phyloP scores from a whole-genome alignment of 441 rosid species.

The Viola pubescens region DNA sequence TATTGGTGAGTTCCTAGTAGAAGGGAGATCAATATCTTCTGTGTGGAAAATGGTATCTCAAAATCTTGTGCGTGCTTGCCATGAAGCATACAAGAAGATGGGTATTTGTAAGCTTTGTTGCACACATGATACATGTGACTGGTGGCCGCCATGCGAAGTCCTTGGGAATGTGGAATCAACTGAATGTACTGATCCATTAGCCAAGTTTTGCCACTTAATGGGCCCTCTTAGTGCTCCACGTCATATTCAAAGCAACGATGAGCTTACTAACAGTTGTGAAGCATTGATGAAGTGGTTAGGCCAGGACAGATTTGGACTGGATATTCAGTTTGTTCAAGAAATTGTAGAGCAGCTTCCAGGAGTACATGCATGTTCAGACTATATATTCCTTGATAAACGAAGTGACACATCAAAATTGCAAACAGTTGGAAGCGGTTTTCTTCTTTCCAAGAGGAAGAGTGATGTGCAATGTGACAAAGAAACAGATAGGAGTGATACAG shows the following conservation, averaged over 20 bases:
- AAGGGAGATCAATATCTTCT: slow-evolving; percentile 38
- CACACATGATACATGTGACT: slow-evolving; percentile 30
- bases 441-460: slow-evolving; percentile 28
- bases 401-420: slow-evolving; percentile 18
- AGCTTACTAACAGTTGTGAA: slow-evolving; percentile 22
- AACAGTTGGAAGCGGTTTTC: slow-evolving; percentile 36
- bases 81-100: slow-evolving; percentile 19
- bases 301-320: slow-evolving; percentile 54
- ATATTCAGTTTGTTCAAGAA: slow-evolving; percentile 48
- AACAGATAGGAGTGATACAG: slow-evolving; percentile 10
- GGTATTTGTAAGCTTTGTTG: slow-evolving; percentile 32
- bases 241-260: slow-evolving; percentile 25
- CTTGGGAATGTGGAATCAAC: slow-evolving; percentile 14
- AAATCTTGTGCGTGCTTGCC: slow-evolving; percentile 31
- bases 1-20: slow-evolving; percentile 47
- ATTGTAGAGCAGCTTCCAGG: slow-evolving; percentile 45
- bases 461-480: slow-evolving; percentile 21
- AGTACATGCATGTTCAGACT: slow-evolving; percentile 30
- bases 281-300: slow-evolving; percentile 38
- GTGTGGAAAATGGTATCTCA: slow-evolving; percentile 49
- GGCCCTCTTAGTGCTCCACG: slow-evolving; percentile 19
- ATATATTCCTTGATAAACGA: slow-evolving; percentile 31
- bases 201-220: slow-evolving; percentile 35
- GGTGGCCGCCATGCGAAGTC: slow-evolving; percentile 22
- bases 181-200: slow-evolving; percentile 24